Evolutionary conservation across 148 eudicot genomes (phyloP), one percentile per base, ranked within the genome.

Genomic region (Dysphania ambrosioides): DNA sequence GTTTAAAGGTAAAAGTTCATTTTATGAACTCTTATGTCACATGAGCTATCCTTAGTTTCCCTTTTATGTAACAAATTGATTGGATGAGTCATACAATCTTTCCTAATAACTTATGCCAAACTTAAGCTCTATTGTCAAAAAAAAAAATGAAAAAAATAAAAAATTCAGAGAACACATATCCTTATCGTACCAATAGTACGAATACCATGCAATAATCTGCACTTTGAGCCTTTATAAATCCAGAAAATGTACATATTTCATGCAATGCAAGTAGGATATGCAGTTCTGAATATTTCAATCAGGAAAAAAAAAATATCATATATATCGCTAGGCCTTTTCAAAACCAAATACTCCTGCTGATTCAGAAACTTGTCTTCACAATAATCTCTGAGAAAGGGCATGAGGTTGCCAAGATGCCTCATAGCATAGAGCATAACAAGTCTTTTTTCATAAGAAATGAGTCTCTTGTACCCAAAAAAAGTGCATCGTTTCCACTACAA

Each of bases 401-500:
- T 68, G 62, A 29, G 19, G 34, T 67, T 62, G 36, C 6, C 24
- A 71, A 40, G 8, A 79, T 79, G 79, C 70, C 60, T 75, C 67
- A 79, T 31, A 75, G 51, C 70, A 56, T 68, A 51, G 74, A 78
- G 13, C n/a, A n/a, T n/a, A 67, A 31, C 60, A 42, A 76, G 65
- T n/a, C 42, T n/a, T 30, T 47, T 72, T 9, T 66, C 3, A 70
- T 2, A 36, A 63, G 60, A 63, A 36, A 70, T 59, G 36, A 73
- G 21, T 78, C 77, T 68, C 68, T 66, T 66, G 26, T 58, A 60
- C 66, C 72, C 35, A 72, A 73, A 72, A 58, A 49, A 59, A 36
- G 5, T 55, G 70, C 75, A 60, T 53, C 82, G 3, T 74, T 74
- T 74, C 74, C 78, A 66, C 47, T 79, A 69, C 78, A 69, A 38